Conservation (phyloP, 129 eudicot genomes). For the Chrysanthemum lavandulifolium region DNA sequence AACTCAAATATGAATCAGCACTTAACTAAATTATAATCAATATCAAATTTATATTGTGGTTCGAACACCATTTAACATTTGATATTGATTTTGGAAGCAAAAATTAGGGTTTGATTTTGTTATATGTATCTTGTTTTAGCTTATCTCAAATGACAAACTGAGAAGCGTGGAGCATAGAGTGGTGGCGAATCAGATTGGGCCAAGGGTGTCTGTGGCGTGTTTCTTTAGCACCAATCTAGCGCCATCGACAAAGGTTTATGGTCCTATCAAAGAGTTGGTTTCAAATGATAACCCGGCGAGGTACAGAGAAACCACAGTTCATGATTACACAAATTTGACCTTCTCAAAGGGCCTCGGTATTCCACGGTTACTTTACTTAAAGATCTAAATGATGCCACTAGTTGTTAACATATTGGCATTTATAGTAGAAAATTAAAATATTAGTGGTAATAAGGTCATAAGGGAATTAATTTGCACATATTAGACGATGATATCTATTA, state of each 20-base stretch:
- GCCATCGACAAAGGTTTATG: conserved; percentile 17
- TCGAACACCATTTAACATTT: too few relatives aligned
- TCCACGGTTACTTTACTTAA: conserved; percentile 34
- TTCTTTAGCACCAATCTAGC: conserved; percentile 31
- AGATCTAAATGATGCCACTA: conserved; percentile 22
- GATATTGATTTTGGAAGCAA: too few relatives aligned
- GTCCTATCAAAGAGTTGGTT: conserved; percentile 32
- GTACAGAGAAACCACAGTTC: conserved; percentile 28
- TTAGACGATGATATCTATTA: too few relatives aligned
- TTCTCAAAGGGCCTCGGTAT: conserved; percentile 41
- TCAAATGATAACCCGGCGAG: conserved; percentile 29
- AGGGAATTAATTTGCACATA: too few relatives aligned
- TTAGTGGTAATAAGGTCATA: too few relatives aligned
- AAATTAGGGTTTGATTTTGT: too few relatives aligned
- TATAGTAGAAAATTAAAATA: too few relatives aligned
- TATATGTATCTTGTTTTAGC: conserved; percentile 17
- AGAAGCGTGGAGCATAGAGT: conserved; percentile 59
- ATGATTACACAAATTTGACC: conserved; percentile 17
- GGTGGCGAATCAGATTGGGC: conserved; percentile 30
- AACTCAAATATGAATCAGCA: too few relatives aligned
- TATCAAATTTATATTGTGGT: too few relatives aligned
- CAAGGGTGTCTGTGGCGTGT: conserved; percentile 50
- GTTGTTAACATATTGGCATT: too few relatives aligned
- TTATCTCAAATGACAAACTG: conserved; percentile 47
- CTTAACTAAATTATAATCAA: too few relatives aligned